phyloP scores from a whole-genome alignment of 2,329 filamentous ascomycete genomes.

The Acephala macrosclerotiorum region DNA sequence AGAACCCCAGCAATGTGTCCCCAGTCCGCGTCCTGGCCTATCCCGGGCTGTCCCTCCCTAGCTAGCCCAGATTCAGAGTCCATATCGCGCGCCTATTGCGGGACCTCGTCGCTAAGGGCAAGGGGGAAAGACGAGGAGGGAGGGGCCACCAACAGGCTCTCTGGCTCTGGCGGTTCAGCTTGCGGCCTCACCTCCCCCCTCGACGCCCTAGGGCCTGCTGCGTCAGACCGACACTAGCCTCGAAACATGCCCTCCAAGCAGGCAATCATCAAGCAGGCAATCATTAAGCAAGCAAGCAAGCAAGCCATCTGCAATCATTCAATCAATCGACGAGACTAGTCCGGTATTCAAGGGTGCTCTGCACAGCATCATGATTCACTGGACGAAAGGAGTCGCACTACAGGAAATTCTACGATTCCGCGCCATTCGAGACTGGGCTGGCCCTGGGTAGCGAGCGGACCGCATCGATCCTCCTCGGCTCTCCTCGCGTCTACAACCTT shows the following conservation, averaged over 20 bases:
- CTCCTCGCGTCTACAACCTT: slow-evolving; percentile 11
- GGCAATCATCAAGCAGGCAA: not conserved
- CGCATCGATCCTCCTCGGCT: slow-evolving; percentile 1
- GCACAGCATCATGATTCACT: not conserved
- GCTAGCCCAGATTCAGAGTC: slow-evolving; percentile 14
- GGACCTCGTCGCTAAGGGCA: slow-evolving; percentile 38
- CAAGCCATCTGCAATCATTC: not conserved
- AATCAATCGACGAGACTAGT: not conserved
- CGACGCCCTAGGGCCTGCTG: not conserved
- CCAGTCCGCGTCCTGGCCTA: slow-evolving; percentile 8
- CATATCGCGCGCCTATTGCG: slow-evolving; percentile 43
- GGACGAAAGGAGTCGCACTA: not conserved
- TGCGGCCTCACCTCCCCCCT: not conserved
- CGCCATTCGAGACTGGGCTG: not conserved
- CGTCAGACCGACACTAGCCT: slow-evolving; percentile 6
- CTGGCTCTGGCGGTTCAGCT: slow-evolving; percentile 30
- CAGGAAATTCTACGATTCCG: not conserved
- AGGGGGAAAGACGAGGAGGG: not conserved
- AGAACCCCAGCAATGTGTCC: slow-evolving; percentile 13
- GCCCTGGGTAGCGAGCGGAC: not conserved
- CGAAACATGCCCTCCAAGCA: not conserved
- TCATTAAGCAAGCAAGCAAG: not conserved
- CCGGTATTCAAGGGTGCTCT: not conserved
- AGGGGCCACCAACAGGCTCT: not conserved
- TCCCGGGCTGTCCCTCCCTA: slow-evolving; percentile 8